A percentile compares a stretch with the other conserved stretches of the same genome.
Evolutionary conservation across 345 rosid genomes (phyloP).

Genomic region (Citrus glauca): DNA sequence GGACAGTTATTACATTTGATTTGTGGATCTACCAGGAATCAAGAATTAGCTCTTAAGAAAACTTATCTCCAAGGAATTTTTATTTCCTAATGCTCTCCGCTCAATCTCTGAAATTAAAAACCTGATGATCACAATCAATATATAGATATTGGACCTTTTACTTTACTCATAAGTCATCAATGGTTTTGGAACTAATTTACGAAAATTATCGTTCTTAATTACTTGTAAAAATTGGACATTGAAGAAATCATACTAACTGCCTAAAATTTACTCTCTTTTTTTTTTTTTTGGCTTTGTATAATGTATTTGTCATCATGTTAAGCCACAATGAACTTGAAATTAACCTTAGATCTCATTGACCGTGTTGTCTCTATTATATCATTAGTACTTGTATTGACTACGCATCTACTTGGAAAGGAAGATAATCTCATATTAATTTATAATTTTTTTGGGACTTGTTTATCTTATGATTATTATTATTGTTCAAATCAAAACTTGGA

Average conservation of each 20-base stretch:
- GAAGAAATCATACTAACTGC: not conserved
- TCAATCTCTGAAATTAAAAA: not conserved
- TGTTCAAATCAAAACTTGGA: too few species aligned
- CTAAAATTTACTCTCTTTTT: not conserved
- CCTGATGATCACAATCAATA: not conserved
- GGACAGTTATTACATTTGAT: not conserved
- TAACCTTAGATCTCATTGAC: not conserved
- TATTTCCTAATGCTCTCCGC: not conserved
- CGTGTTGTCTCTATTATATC: not conserved
- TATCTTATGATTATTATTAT: too few species aligned
- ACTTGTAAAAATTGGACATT: not conserved
- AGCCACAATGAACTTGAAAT: not conserved
- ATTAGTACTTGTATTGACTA: not conserved
- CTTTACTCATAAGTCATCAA: not conserved
- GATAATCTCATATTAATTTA: too few species aligned
- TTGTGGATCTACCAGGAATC: not conserved
- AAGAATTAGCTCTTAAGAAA: not conserved
- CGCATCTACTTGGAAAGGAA: too few species aligned
- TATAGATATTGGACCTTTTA: too few species aligned
- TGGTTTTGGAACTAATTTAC: not conserved
- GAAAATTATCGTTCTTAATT: not conserved
- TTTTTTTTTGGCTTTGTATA: too few species aligned
- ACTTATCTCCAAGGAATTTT: not conserved
- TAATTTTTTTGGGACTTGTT: accelerated
- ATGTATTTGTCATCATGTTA: not conserved